Percentiles rank a stretch among this genome's conserved stretches.
These are phyloP conservation scores for Musa troglodytarum DNA, from an alignment of 176 grass and related monocot genomes.

Conservation along the genomic window DNA sequence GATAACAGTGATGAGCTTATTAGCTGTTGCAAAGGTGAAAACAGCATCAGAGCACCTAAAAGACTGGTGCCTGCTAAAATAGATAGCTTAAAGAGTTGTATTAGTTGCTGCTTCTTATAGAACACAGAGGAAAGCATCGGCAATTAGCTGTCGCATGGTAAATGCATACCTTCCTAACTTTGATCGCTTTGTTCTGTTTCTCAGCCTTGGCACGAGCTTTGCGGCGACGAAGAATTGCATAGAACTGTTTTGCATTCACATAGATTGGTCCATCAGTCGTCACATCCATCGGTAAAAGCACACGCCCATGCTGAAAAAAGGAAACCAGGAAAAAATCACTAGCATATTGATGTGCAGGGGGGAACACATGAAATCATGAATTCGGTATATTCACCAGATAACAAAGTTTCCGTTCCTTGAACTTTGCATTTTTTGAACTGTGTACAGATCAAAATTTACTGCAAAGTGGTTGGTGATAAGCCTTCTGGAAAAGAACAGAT, in stretches of 20 bases:
- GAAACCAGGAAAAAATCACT: not conserved
- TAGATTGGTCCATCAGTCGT: not conserved
- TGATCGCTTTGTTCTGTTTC: not conserved
- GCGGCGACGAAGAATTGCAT: constrained; percentile 11
- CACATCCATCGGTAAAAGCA: not conserved
- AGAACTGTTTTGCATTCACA: constrained; percentile 5
- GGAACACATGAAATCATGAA: not conserved
- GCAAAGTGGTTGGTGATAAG: no score
- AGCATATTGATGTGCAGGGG: no score
- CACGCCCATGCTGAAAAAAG: not conserved
- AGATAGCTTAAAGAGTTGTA: no score
- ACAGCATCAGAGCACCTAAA: no score
- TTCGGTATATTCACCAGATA: not conserved
- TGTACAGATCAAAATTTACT: no score
- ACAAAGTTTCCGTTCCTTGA: not conserved
- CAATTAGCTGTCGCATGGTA: no score
- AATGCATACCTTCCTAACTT: constrained; percentile 7
- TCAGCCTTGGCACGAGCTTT: constrained; percentile 3
- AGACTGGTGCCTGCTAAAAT: no score
- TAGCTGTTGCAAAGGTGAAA: no score
- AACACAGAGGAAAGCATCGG: no score
- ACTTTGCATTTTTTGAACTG: not conserved
- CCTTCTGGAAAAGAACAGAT: no score
- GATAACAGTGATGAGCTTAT: not conserved
- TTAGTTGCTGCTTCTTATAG: no score